phyloP scores from a whole-genome alignment of 2,329 filamentous ascomycete species.

The Metarhizium sp. region DNA sequence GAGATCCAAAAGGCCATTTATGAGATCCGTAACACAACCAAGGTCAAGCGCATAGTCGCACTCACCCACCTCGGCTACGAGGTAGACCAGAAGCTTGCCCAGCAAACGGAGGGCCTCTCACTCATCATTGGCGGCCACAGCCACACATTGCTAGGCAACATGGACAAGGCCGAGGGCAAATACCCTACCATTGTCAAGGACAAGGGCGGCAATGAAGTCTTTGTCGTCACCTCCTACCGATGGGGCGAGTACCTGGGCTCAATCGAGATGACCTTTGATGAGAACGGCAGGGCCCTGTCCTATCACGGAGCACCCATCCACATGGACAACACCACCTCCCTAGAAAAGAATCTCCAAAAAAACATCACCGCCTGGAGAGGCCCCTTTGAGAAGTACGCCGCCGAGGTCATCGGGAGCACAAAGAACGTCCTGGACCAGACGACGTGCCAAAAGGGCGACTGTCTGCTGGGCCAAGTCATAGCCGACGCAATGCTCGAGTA shows the following conservation, averaged over 20 bases:
- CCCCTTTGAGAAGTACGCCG: slow-evolving; percentile 52
- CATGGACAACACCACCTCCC: slow-evolving; percentile 49
- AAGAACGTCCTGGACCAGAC: slow-evolving; percentile 49
- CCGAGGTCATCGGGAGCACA: slow-evolving; percentile 27
- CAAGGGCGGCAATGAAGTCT: slow-evolving; percentile 54
- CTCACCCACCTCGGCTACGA: slow-evolving; percentile 61
- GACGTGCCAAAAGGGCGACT: slow-evolving; percentile 48
- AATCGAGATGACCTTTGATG: slow-evolving; percentile 56
- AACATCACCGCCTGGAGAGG: slow-evolving; percentile 49
- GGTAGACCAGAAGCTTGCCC: slow-evolving; percentile 50
- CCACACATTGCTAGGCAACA: slow-evolving; percentile 50
- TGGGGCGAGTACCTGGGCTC: slow-evolving; percentile 62
- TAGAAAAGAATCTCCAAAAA: slow-evolving; percentile 46
- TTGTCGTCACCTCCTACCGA: slow-evolving; percentile 57
- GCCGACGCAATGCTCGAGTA: slow-evolving; percentile 53
- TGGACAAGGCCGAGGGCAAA: slow-evolving; percentile 45
- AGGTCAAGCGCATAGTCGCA: slow-evolving; percentile 55
- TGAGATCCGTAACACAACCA: slow-evolving; percentile 49
- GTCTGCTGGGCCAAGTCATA: slow-evolving; percentile 46
- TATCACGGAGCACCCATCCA: slow-evolving; percentile 58
- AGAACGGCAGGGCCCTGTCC: slow-evolving; percentile 48
- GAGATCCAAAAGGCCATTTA: slow-evolving; percentile 54
- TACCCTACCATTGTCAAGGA: slow-evolving; percentile 57
- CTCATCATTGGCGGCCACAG: slow-evolving; percentile 58
- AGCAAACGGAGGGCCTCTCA: slow-evolving; percentile 52